phyloP scores from a whole-genome alignment of 352 stramenopile genomes.

The Saprolegnia diclina region DNA sequence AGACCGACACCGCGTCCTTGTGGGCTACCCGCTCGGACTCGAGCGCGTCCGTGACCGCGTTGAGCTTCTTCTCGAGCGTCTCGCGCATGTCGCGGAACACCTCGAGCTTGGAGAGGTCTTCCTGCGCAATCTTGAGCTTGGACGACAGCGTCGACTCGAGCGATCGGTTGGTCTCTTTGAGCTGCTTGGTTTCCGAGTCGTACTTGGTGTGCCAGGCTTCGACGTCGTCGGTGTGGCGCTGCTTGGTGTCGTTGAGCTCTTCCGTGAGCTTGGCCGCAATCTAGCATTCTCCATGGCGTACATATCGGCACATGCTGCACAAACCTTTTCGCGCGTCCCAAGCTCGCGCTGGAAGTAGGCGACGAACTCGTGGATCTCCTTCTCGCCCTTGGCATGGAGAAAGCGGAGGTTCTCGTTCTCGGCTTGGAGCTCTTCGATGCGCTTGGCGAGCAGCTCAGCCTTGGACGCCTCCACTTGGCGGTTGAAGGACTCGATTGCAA shows the following conservation, averaged over 20 bases:
- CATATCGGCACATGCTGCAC: constrained; percentile 3
- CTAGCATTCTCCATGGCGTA: constrained; percentile 25
- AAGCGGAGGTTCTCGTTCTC: constrained; percentile 77
- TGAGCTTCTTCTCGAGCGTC: constrained; percentile 33
- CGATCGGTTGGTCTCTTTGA: constrained; percentile 34
- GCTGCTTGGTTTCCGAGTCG: constrained; percentile 43
- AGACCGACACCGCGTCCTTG: constrained; percentile 38
- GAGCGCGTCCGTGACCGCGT: constrained; percentile 27
- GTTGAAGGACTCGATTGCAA: constrained; percentile 48
- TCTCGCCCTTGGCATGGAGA: constrained; percentile 81
- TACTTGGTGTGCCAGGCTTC: constrained; percentile 61
- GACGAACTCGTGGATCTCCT: constrained; percentile 93
- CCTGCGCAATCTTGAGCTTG: constrained; percentile 37
- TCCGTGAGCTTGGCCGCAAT: constrained; percentile 71
- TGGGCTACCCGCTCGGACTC: constrained; percentile 22
- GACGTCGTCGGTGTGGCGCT: constrained; percentile 52
- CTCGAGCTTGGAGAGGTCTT: constrained; percentile 39
- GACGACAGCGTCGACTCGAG: constrained; percentile 19
- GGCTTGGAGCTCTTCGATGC: constrained; percentile 52
- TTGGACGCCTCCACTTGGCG: constrained; percentile 59
- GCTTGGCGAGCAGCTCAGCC: constrained; percentile 51
- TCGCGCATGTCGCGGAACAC: constrained; percentile 38
- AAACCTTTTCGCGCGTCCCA: constrained; percentile 70
- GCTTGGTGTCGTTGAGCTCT: constrained; percentile 57
- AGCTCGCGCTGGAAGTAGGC: constrained; percentile 92